A percentile compares a stretch with the other conserved stretches of the same genome.
Evolutionary conservation across 768 basidiomycete genomes (phyloP).

Genomic region (Phlegmacium glaucopus): DNA sequence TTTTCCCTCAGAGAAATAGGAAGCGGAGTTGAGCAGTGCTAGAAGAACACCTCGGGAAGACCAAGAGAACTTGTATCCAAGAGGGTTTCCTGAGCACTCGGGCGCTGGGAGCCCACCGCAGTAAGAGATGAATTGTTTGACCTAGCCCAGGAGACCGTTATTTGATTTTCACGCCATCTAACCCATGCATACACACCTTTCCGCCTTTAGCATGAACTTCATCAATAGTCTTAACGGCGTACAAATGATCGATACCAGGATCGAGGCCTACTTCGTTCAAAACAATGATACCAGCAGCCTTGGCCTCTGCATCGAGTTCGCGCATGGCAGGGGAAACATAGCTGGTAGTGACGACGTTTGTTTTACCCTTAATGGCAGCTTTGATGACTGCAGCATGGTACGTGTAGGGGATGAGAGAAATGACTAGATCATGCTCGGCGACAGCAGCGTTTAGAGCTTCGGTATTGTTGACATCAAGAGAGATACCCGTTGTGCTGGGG

Average conservation of each 20-base stretch:
- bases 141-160: conserved; percentile 33
- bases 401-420: conserved; percentile 95
- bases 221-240: conserved; percentile 89
- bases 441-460: conserved; percentile 76
- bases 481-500: conserved; percentile 65
- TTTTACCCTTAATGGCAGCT: conserved; percentile 86
- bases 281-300: conserved; percentile 87
- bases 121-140: conserved; percentile 91
- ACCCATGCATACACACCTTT: conserved; percentile 52
- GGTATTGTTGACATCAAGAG: conserved; percentile 76
- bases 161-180: background rate
- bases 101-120: conserved; percentile 96
- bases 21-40: conserved; percentile 88
- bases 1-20: conserved; percentile 68
- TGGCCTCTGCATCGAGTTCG: conserved; percentile 75
- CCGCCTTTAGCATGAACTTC: conserved; percentile 95
- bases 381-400: conserved; percentile 88
- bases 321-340: conserved; percentile 93
- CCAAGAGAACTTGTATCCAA: conserved; percentile 99
- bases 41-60: conserved; percentile 94
- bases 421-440: conserved; percentile 86
- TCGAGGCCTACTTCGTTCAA: conserved; percentile 98
- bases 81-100: conserved; percentile 87
- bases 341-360: conserved; percentile 92
- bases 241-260: conserved; percentile 92